Evolutionary conservation across 768 basidiomycete species (phyloP), one percentile per base, ranked within the genome.

Genomic region (Cystofilobasidium macerans): DNA sequence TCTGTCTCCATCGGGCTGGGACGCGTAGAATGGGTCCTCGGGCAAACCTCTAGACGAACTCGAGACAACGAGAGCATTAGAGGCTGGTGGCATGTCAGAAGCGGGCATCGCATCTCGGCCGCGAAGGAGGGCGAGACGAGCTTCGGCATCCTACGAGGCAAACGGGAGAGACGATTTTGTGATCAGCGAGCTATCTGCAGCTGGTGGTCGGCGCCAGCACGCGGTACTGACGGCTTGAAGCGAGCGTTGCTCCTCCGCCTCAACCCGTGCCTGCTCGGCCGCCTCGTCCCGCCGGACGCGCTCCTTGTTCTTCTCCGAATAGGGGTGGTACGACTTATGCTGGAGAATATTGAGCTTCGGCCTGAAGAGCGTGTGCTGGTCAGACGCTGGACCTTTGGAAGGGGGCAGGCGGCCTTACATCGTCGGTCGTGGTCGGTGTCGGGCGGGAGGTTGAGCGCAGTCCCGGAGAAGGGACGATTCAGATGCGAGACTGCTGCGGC

Each of bases 261-360:
- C 64, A 45, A 73, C 73, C 61, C 72, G 73, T n/a, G 69, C 71
- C 36, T 60, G 61, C 28, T 75, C 75, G 64, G 70, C 66, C 24
- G 72, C 73, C 70, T 77, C 76, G 69, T 77, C 76, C 57, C 76
- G 73, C 30, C 75, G 67, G 30, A 77, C 76, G 53, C 72, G 69
- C 59, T 76, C 73, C 69, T 77, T 77, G 71, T 77, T 77, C 69
- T 70, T 72, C 63, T 77, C 75, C 11, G 74, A 70, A 54, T 77
- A 77, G 0, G 75, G 75, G 54, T 77, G 76, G 54, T 77, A 77
- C 5, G 75, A 76, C 67, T 77, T 77, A 67, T 77, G 76, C 24
- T 73, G 73, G 58, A 77, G 70, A 65, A 77, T 77, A 65, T 77
- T 75, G 6, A 77, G 70, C 3, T 75, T 73, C 22, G 76, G 76